These are phyloP conservation scores for Trichophyton schoenleinii DNA, from an alignment of 2,329 filamentous ascomycete species.

Conservation along the genomic window DNA sequence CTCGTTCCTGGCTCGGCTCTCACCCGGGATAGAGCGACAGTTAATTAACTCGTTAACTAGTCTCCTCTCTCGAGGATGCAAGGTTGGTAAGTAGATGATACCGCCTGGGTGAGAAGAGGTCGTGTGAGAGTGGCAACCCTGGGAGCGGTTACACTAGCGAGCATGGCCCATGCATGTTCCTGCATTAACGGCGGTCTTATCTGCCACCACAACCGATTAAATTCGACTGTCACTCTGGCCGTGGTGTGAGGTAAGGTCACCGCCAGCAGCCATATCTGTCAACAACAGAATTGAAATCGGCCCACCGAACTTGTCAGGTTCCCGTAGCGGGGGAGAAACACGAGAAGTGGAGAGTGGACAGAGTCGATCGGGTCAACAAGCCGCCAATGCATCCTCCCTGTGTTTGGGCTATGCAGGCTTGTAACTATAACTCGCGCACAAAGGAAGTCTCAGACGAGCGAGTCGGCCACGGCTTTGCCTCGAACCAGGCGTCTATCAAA, in stretches of 20 bases:
- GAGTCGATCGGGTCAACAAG: background rate
- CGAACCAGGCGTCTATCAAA: background rate
- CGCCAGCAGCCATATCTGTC: too few relatives aligned
- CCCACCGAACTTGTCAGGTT: too few relatives aligned
- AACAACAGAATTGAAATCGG: too few relatives aligned
- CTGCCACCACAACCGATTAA: background rate
- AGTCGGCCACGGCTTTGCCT: background rate
- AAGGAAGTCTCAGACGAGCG: background rate
- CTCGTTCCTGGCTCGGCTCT: background rate
- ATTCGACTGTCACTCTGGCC: too few relatives aligned
- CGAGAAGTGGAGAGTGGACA: background rate
- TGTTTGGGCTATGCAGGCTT: too few relatives aligned
- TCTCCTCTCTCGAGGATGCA: too few relatives aligned
- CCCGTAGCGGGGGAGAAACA: background rate
- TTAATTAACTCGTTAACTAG: too few relatives aligned
- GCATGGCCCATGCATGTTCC: background rate
- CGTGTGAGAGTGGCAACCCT: background rate
- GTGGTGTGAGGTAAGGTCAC: too few relatives aligned
- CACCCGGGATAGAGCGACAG: background rate
- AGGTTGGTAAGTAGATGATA: too few relatives aligned
- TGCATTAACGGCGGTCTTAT: background rate
- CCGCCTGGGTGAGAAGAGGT: too few relatives aligned
- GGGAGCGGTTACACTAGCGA: background rate
- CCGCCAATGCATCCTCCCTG: too few relatives aligned
- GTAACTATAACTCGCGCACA: background rate